Evolutionary conservation across 352 stramenopile genomes (phyloP).

Genomic region (Pythium apleroticum): DNA sequence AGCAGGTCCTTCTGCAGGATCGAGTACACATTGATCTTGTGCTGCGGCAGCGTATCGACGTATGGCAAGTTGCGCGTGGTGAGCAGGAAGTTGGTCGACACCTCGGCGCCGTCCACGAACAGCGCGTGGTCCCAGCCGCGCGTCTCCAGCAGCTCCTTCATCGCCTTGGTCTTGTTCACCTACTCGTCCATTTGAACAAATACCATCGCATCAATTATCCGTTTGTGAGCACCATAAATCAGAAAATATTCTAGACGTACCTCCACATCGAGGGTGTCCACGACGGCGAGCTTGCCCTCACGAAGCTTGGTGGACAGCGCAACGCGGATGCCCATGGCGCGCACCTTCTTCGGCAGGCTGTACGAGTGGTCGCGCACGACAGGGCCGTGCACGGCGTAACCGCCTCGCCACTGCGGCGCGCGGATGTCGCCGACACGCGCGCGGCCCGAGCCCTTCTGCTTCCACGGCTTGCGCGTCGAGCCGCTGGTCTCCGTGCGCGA

Average conservation of each 20-base stretch:
- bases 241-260: constrained; percentile 31
- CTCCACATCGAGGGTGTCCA: constrained; percentile 75
- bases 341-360: constrained; percentile 86
- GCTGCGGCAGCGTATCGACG: constrained; percentile 79
- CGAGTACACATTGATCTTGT: constrained; percentile 91
- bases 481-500: constrained; percentile 85
- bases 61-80: constrained; percentile 86
- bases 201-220: neutral
- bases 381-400: constrained; percentile 82
- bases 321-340: constrained; percentile 83
- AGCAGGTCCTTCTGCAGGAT: constrained; percentile 89
- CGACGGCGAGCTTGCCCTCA: constrained; percentile 82
- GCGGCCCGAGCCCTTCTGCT: constrained; percentile 86
- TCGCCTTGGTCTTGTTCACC: constrained; percentile 84
- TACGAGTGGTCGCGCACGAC: constrained; percentile 88
- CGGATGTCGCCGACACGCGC: constrained; percentile 87
- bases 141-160: constrained; percentile 76
- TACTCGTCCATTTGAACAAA: constrained; percentile 24
- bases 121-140: constrained; percentile 87
- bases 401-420: constrained; percentile 82
- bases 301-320: constrained; percentile 86
- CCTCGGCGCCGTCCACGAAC: constrained; percentile 77
- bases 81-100: constrained; percentile 74
- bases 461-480: constrained; percentile 86
- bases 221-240: neutral